Base-by-base conservation (phyloP, 257 asterid species). In the Petunia axillaris region DNA sequence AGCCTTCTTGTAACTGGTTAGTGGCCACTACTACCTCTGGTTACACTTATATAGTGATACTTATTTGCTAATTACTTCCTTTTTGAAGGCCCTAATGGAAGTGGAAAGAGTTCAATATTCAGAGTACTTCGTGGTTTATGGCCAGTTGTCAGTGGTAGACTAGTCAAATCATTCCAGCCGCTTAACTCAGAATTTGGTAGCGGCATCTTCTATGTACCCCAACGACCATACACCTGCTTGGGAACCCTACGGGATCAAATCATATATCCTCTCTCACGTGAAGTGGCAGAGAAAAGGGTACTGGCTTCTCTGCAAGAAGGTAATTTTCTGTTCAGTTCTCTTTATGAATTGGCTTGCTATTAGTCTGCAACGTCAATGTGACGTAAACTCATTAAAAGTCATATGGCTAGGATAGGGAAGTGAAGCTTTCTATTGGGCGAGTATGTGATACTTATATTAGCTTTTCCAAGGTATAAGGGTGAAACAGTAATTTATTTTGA, bases 171-270 rank as follows among this genome's bases (percentile, higher is more conserved):
- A 14, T 78, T 79, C 52, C 92, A 88, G 76, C 83, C 84, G 13
- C 64, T 82, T 78, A 88, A 84, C 81, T 75, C 86, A n/a, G 91
- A 84, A 84, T 91, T 89, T 11, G 82, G 85, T 44, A 85, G 92
- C 76, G 86, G 91, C 76, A 82, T 96, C 77, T 94, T 96, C 85
- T 94, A 94, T 86, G 99, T 96, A 77, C 97, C 98, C 85, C 99
- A 96, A 86, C 87, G 91, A 68, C 98, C 99, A 64, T 96, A 94
- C 84, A 96, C 99, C 15, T 94, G 99, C 94, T 91, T 96, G 88
- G 98, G 99, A 79, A 94, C 98, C 80, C 92, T 96, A 83, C 87
- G 99, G 87, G 99, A 96, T 90, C 99, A 96, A 86, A 92, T 96
- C 77, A 94, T 94, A 81, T 96, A 96, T 85, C 99, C 99, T 53